These are phyloP conservation scores for Colletotrichum truncatum DNA, from an alignment of 2,329 filamentous ascomycete species.

Conservation along the genomic window DNA sequence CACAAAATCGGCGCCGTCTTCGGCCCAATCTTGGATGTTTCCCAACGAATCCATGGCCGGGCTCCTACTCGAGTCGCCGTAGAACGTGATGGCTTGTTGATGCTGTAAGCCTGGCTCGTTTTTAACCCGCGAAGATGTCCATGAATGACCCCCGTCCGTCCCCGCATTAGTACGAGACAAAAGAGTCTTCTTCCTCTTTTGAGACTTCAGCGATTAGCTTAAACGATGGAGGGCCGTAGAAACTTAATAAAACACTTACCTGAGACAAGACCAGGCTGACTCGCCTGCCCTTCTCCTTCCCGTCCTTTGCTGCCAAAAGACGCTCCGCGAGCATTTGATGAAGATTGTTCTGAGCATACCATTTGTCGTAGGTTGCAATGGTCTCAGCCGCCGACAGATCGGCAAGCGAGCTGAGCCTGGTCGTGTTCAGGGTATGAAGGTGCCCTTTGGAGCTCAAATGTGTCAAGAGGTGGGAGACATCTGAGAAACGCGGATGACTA, in stretches of 20 bases:
- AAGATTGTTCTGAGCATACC: slow-evolving; percentile 79
- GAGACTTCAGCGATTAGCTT: background rate
- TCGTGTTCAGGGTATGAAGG: slow-evolving; percentile 82
- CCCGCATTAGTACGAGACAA: slow-evolving; percentile 2
- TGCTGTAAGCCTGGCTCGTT: background rate
- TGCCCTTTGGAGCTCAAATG: slow-evolving; percentile 95
- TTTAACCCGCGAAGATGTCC: background rate
- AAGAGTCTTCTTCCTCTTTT: slow-evolving; percentile 22
- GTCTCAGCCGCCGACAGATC: slow-evolving; percentile 71
- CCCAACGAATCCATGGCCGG: background rate
- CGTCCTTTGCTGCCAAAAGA: slow-evolving; percentile 78
- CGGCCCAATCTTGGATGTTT: background rate
- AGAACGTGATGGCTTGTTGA: slow-evolving; percentile 26
- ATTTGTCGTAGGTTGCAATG: slow-evolving; percentile 76
- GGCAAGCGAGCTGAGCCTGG: slow-evolving; percentile 75
- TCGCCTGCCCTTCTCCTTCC: slow-evolving; percentile 66
- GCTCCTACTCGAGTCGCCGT: background rate
- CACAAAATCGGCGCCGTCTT: slow-evolving; percentile 10
- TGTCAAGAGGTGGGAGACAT: slow-evolving; percentile 90
- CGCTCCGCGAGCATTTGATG: slow-evolving; percentile 80
- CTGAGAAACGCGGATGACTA: slow-evolving; percentile 82
- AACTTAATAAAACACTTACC: background rate
- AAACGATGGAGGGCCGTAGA: background rate
- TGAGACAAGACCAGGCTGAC: slow-evolving; percentile 26
- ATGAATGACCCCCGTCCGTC: background rate